phyloP scores from a whole-genome alignment of 139 green algal genomes.

The Spirogloea muscicola region DNA sequence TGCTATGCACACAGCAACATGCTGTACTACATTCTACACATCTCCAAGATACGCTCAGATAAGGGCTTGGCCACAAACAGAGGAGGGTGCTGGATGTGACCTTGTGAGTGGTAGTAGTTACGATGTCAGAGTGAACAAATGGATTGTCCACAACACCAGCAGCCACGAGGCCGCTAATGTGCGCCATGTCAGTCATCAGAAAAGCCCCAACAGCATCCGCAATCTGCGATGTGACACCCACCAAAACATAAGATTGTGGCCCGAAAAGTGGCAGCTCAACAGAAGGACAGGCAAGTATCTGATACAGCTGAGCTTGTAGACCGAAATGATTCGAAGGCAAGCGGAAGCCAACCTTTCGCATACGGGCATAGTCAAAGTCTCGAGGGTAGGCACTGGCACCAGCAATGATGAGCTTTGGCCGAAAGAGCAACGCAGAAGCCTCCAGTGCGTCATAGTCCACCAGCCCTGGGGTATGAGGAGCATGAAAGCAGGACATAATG shows the following conservation, averaged over 20 bases:
- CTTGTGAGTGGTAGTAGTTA: constrained; percentile 96
- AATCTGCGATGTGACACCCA: constrained; percentile 35
- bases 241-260: too few species aligned
- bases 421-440: constrained; percentile 69
- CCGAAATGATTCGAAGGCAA: too few species aligned
- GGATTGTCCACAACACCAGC: constrained; percentile 57
- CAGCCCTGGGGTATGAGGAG: too few species aligned
- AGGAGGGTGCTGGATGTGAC: too few species aligned
- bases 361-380: constrained; percentile 89
- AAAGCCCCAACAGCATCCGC: constrained; percentile 64
- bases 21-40: too few species aligned
- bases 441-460: constrained; percentile 56
- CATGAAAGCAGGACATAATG: too few species aligned
- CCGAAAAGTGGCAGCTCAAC: too few species aligned
- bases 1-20: too few species aligned
- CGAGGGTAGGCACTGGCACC: constrained; percentile 78
- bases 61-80: too few species aligned
- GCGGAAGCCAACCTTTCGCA: constrained; percentile 59
- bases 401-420: constrained; percentile 52
- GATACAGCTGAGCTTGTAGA: too few species aligned
- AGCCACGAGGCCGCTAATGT: constrained; percentile 76
- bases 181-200: constrained; percentile 94
- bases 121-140: constrained; percentile 63
- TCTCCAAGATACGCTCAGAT: too few species aligned
- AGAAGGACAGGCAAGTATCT: too few species aligned